Percentiles rank a stretch among this genome's conserved stretches.
Evolutionary conservation across 1,284 basidiomycete species (phyloP).

Genomic region (Ganoderma multipileum): DNA sequence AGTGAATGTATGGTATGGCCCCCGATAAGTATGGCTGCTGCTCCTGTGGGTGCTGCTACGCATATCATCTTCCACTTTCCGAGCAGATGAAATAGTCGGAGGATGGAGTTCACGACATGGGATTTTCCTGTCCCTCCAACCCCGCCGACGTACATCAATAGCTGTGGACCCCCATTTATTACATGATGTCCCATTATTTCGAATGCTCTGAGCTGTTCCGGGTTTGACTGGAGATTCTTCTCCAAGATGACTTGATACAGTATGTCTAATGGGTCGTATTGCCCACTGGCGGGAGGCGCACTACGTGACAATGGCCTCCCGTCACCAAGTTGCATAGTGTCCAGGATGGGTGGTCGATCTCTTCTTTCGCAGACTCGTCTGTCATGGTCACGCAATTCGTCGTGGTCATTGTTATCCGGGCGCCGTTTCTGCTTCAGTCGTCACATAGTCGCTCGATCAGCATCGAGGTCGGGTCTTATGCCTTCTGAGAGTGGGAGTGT

Average conservation of each 20-base stretch:
- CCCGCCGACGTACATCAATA: too few relatives aligned
- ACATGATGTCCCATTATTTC: background rate
- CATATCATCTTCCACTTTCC: too few relatives aligned
- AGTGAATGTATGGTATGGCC: too few relatives aligned
- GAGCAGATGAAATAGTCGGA: too few relatives aligned
- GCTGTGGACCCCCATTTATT: too few relatives aligned
- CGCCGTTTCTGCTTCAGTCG: background rate
- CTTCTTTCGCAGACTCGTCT: background rate
- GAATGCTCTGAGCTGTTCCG: too few relatives aligned
- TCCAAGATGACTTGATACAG: background rate
- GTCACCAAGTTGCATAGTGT: background rate
- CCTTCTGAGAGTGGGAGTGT: background rate
- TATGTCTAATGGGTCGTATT: background rate
- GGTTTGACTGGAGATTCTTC: background rate
- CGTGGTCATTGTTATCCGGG: background rate
- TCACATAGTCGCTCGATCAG: background rate
- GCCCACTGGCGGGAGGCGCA: fast-evolving
- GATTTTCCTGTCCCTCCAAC: too few relatives aligned
- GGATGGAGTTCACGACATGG: too few relatives aligned
- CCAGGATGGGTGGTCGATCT: background rate
- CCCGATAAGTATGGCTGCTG: too few relatives aligned
- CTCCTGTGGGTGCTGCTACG: too few relatives aligned
- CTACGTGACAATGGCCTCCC: too few relatives aligned
- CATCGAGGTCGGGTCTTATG: background rate
- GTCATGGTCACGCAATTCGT: too few relatives aligned